Evolutionary conservation across 2,329 filamentous ascomycete species (phyloP).

Genomic region (Cercospora sesami): DNA sequence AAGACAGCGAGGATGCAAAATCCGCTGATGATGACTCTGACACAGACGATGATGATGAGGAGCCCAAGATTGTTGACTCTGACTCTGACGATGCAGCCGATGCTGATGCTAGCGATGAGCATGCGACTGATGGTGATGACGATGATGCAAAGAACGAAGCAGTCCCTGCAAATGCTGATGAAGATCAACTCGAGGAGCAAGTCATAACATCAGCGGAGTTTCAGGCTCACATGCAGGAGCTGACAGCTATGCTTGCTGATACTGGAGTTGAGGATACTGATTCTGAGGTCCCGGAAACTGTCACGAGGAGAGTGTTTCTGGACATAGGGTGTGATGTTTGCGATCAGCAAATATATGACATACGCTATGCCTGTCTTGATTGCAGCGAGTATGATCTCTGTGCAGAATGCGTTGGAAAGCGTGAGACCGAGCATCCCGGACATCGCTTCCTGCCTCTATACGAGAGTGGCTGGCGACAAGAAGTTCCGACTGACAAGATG

Average conservation of each 20-base stretch:
- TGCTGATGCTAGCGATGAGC: background rate
- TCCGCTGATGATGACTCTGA: background rate
- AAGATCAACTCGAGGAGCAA: background rate
- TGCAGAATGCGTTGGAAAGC: background rate
- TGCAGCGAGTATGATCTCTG: conserved; percentile 15
- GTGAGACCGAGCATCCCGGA: background rate
- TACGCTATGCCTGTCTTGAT: conserved; percentile 9
- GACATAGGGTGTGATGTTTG: conserved; percentile 1
- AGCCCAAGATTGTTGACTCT: background rate
- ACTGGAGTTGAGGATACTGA: background rate
- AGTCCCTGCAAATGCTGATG: background rate
- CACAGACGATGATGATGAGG: background rate
- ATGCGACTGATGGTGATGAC: no score
- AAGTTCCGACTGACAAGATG: background rate
- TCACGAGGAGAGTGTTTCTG: background rate
- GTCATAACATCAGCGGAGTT: background rate
- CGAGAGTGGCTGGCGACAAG: background rate
- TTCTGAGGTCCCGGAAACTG: background rate
- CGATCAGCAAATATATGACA: background rate
- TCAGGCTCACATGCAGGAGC: background rate
- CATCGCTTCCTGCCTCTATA: background rate
- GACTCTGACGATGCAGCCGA: background rate
- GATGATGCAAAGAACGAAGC: background rate
- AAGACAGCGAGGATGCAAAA: background rate
- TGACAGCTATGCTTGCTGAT: background rate